A percentile compares a stretch with the other conserved stretches of the same genome.
phyloP scores from a whole-genome alignment of 2,329 filamentous ascomycete species.

The Pestalotiopsis sp. region DNA sequence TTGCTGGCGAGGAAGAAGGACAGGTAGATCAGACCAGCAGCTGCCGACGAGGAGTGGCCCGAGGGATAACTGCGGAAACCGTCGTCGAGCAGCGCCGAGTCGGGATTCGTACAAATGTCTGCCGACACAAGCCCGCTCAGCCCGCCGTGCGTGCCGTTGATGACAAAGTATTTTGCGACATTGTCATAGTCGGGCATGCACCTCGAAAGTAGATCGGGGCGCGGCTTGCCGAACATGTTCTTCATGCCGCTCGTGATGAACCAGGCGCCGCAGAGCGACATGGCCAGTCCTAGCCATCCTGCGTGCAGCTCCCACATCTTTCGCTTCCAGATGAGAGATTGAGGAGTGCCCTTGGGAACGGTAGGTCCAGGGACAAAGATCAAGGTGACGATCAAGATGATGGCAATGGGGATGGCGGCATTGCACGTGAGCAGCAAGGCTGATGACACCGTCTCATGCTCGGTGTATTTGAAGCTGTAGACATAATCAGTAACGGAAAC shows the following conservation, averaged over 20 bases:
- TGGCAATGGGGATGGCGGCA: conserved; percentile 64
- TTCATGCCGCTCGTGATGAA: conserved; percentile 87
- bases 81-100: conserved; percentile 67
- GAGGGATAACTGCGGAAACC: conserved; percentile 86
- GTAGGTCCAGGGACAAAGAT: conserved; percentile 73
- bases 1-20: conserved; percentile 86
- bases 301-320: conserved; percentile 92
- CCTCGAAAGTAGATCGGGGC: conserved; percentile 81
- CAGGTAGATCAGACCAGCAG: conserved; percentile 81
- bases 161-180: conserved; percentile 62
- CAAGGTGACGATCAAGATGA: conserved; percentile 71
- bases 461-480: conserved; percentile 67
- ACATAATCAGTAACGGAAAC: background rate
- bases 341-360: conserved; percentile 64
- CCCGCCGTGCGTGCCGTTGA: conserved; percentile 48
- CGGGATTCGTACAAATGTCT: conserved; percentile 71
- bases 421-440: conserved; percentile 66
- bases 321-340: conserved; percentile 70
- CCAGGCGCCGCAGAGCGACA: conserved; percentile 73
- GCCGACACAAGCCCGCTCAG: conserved; percentile 74
- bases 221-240: conserved; percentile 69
- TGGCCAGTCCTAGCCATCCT: conserved; percentile 79
- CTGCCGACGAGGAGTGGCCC: conserved; percentile 75
- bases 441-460: conserved; percentile 72
- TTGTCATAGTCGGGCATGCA: conserved; percentile 76